Conservation (phyloP, 805 yeast species). For the Naumovozyma castellii region DNA sequence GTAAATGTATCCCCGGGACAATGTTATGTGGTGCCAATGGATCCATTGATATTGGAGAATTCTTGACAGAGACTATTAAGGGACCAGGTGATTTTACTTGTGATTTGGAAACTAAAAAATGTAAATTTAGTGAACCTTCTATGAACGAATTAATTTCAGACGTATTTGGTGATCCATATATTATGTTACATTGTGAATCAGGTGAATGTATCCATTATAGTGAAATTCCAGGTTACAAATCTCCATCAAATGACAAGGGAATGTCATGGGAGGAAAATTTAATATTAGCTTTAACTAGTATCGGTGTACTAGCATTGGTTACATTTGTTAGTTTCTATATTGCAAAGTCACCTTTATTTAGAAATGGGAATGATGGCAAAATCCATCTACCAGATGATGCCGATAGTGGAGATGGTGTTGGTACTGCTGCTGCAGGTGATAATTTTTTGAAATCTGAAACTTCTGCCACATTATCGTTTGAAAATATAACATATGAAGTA, state of each 20-base stretch:
- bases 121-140: slow-evolving; percentile 86
- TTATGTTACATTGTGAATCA: slow-evolving; percentile 68
- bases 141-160: slow-evolving; percentile 86
- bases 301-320: slow-evolving; percentile 29
- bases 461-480: slow-evolving; percentile 71
- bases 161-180: slow-evolving; percentile 91
- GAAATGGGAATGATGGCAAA: slow-evolving; percentile 10
- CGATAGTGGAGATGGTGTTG: slow-evolving; percentile 16
- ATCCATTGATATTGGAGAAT: slow-evolving; percentile 89
- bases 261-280: slow-evolving; percentile 34
- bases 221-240: slow-evolving; percentile 82
- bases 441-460: slow-evolving; percentile 40
- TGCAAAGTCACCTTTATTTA: slow-evolving; percentile 56
- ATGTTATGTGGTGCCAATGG: slow-evolving; percentile 93
- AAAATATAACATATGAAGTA: slow-evolving; percentile 48
- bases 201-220: slow-evolving; percentile 91
- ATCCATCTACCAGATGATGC: slow-evolving; percentile 20
- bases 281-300: slow-evolving; percentile 33
- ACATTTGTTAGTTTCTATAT: slow-evolving; percentile 34
- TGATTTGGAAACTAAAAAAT: slow-evolving; percentile 48
- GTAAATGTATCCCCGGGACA: slow-evolving; percentile 84
- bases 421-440: slow-evolving; percentile 10
- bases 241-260: slow-evolving; percentile 40
- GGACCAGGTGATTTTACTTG: slow-evolving; percentile 94
- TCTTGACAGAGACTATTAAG: slow-evolving; percentile 73